Evolutionary conservation across 1,139 yeast genomes (phyloP), one percentile per base, ranked within the genome.

Genomic region (Blastobotrys capitulatus): DNA sequence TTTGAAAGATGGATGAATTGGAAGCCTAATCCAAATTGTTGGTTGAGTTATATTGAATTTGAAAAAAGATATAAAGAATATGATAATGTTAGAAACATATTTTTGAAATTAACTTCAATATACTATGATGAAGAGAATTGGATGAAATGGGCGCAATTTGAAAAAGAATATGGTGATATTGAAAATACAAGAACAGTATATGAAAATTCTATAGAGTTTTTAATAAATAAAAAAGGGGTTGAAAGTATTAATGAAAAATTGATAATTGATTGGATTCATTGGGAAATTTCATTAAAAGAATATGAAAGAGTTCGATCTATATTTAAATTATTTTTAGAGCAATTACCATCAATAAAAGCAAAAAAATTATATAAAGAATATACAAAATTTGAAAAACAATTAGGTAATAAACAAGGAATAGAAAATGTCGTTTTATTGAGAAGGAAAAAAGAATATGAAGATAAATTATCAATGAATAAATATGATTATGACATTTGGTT

Each of bases 1-100:
- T 90, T 85, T 67, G 82, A 83, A 53, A 73, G 86, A 52, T 92
- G 98, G 98, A 69, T 86, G 53, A 69, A 73, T 19, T 86, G 96
- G 89, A 57, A 57, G 15, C 71, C 73, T 0, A 76, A 75, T 13
- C 70, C 72, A 1, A 67, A 72, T 1, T 88, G 86, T 0, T 90
- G 96, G 95, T 79, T 76, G 47, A 80, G 92, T 1, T 90, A 79
- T 62, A 70, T 87, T 34, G 77, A 77, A 52, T 81, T 89, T 67
- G 96, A 88, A 63, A 75, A 72, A 49, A 70, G 96, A 44, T 80
- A 83, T 57, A 77, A 75, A 12, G 86, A 85, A 55, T 71, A 64
- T 45, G 73, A 66, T 2, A 77, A 80, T 39, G 88, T 76, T 1
- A 67, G 96, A 51, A 63, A 68, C 1, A 65, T 88, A 0, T 88